Evolutionary conservation across 106 monocot genomes (phyloP).

Genomic region (Dendrobium nobile): DNA sequence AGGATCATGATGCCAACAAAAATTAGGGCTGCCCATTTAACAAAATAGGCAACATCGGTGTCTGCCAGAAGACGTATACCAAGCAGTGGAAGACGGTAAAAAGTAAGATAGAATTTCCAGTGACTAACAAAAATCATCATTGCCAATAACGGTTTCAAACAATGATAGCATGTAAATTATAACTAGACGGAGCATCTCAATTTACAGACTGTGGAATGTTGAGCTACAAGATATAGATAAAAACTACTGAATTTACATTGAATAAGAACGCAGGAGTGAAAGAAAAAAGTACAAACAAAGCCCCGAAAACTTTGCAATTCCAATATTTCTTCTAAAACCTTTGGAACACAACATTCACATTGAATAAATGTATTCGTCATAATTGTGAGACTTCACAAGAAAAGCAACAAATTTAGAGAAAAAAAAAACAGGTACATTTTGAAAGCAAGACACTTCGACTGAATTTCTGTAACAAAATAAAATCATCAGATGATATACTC

Average conservation of each 20-base stretch:
- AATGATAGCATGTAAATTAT: too few species aligned
- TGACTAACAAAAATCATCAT: too few species aligned
- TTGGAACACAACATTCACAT: background rate
- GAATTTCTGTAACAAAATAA: too few species aligned
- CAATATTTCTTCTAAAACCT: background rate
- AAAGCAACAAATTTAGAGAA: background rate
- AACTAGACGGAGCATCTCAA: too few species aligned
- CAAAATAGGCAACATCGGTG: conserved; percentile 66
- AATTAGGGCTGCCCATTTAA: conserved; percentile 70
- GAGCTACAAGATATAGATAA: too few species aligned
- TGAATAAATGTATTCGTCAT: background rate
- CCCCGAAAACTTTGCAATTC: background rate
- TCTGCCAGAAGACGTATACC: conserved; percentile 62
- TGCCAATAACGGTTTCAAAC: too few species aligned
- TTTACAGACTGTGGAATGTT: too few species aligned
- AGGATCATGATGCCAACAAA: conserved; percentile 64
- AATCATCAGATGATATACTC: background rate
- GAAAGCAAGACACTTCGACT: too few species aligned
- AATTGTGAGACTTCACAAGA: background rate
- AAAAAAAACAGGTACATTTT: background rate
- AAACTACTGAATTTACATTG: too few species aligned
- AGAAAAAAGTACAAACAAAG: too few species aligned
- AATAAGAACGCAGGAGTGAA: too few species aligned
- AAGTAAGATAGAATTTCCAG: background rate
- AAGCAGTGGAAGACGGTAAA: conserved; percentile 36